Evolutionary conservation across 2,329 filamentous ascomycete genomes (phyloP).

Genomic region (Fusarium siculi): DNA sequence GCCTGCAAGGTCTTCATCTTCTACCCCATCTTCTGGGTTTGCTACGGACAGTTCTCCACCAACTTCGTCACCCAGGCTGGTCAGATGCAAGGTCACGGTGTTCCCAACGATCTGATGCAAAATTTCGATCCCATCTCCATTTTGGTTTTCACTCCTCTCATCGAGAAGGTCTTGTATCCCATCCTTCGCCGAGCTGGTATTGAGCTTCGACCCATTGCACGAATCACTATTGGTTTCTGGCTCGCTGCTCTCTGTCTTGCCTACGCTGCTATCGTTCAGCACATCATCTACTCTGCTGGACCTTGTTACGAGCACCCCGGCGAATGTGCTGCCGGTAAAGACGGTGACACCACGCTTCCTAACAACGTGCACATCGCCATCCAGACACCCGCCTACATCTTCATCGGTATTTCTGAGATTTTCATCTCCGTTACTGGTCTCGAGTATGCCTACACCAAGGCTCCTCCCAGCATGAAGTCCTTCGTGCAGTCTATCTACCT

Average conservation of each 20-base stretch:
- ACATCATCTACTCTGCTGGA: conserved; percentile 66
- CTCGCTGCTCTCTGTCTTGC: conserved; percentile 64
- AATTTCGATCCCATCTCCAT: conserved; percentile 75
- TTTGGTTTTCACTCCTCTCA: conserved; percentile 73
- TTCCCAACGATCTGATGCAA: conserved; percentile 76
- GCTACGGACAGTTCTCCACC: conserved; percentile 74
- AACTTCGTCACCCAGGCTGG: conserved; percentile 73
- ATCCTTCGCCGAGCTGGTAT: conserved; percentile 66
- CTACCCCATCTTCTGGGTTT: conserved; percentile 74
- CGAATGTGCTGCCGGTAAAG: conserved; percentile 49
- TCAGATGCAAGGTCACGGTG: conserved; percentile 68
- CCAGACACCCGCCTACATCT: conserved; percentile 64
- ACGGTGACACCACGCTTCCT: conserved; percentile 47
- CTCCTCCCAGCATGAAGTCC: conserved; percentile 74
- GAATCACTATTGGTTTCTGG: conserved; percentile 73
- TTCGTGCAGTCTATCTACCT: conserved; percentile 69
- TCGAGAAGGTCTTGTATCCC: conserved; percentile 71
- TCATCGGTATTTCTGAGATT: conserved; percentile 69
- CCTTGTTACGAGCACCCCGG: conserved; percentile 61
- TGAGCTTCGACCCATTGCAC: conserved; percentile 71
- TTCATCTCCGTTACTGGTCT: conserved; percentile 74
- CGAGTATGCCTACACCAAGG: conserved; percentile 80
- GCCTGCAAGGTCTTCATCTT: conserved; percentile 78
- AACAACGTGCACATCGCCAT: conserved; percentile 66
- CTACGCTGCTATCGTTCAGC: conserved; percentile 68